These are phyloP conservation scores for Coemansia sp. DNA, from an alignment of 192 early-diverging fungal genomes.

Conservation along the genomic window DNA sequence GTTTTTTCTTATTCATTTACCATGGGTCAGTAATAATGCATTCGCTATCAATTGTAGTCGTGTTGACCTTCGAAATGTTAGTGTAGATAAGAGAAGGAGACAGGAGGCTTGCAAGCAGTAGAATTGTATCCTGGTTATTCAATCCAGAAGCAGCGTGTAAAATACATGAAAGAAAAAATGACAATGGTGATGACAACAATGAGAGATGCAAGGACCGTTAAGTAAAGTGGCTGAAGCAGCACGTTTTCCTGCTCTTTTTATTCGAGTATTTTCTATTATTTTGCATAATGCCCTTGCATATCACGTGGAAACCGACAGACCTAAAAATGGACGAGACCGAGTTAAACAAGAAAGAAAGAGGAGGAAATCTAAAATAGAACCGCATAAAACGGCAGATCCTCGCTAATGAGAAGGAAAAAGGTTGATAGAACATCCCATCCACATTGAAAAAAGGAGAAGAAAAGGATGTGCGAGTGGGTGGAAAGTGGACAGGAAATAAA, in stretches of 20 bases:
- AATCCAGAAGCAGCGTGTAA: too few species aligned
- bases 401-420: background rate
- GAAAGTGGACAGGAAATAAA: too few species aligned
- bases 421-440: background rate
- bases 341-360: background rate
- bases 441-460: background rate
- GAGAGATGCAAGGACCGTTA: too few species aligned
- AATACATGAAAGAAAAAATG: too few species aligned
- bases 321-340: background rate
- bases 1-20: too few species aligned
- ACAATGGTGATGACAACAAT: too few species aligned
- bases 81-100: background rate
- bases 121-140: background rate
- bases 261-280: background rate
- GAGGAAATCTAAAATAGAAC: background rate
- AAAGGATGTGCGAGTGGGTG: too few species aligned
- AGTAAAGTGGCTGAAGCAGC: background rate
- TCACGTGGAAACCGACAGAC: background rate
- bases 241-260: background rate
- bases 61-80: too few species aligned
- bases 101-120: background rate
- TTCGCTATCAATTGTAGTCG: too few species aligned
- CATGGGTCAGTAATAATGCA: too few species aligned
- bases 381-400: background rate
- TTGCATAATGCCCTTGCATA: background rate